Base-by-base conservation (phyloP, 1,284 basidiomycete genomes). In the Amylostereum areolatum region DNA sequence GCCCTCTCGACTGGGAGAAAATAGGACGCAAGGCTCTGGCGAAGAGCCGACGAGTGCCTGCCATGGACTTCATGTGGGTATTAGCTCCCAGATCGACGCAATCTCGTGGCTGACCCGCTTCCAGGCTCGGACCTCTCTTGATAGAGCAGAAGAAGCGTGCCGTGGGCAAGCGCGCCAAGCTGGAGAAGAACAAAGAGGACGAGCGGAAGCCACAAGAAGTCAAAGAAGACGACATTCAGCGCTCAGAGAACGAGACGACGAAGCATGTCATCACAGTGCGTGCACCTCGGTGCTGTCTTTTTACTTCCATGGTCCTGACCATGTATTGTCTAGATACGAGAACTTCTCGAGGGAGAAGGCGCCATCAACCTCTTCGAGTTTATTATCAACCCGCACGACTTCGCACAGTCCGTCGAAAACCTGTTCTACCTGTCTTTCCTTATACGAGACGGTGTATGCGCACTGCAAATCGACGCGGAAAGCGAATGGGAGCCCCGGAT, bases 391-490 rank as follows among this genome's bases (percentile, higher is more conserved):
- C 93, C 93, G 5, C 66, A 83, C 32, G 86, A 91, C 57, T 97
- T 92, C 60, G 85, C 85, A 0, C 93, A 97, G 63, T 91, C 91
- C 0, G 89, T 97, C 24, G 93, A 97, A 67, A 97, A 97, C 62
- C 72, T 96, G 24, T 97, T 97, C 64, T 91, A 96, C 59, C 75
- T 96, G 2, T 93, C 92, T 0, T 97, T 97, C 67, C 73, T 95
- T 47, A 87, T 97, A 45, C 77, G 89, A 42, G 92, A 96, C 57
- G 89, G 86, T 10, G 82, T 81, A 60, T 90, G 84, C 43, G 81
- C 83, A 4, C 71, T 91, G 41, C 80, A 87, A 56, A 77, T 77
- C 1, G 18, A 18, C 18, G 18, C 18, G 18, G 68, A 73, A 42
- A 71, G 81, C 3, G 70, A 85, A 0, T 85, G 82, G 1, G 86